These are phyloP conservation scores for Mucor sp. DNA, from an alignment of 371 early-diverging fungal genomes.

Conservation along the genomic window DNA sequence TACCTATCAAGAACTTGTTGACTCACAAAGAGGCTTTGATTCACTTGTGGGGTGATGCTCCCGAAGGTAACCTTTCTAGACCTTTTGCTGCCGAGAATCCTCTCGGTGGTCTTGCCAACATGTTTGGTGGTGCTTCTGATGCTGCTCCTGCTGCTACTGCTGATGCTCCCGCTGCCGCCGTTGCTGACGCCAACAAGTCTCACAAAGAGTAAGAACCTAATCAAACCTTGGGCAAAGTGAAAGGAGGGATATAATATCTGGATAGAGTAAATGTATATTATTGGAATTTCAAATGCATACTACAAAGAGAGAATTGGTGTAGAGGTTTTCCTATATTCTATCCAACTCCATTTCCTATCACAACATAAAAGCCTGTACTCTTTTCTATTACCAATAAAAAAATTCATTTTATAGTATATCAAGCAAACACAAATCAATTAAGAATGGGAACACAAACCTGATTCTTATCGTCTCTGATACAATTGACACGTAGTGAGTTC, in stretches of 20 bases:
- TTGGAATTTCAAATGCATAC: neutral
- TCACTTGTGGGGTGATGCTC: slow-evolving; percentile 79
- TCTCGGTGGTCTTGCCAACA: slow-evolving; percentile 62
- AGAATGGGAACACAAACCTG: neutral
- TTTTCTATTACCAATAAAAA: neutral
- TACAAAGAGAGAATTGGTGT: neutral
- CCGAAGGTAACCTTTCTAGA: slow-evolving; percentile 79
- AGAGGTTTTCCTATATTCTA: neutral
- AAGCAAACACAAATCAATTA: neutral
- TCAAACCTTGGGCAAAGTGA: no score
- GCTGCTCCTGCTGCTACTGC: slow-evolving; percentile 23
- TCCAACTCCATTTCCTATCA: neutral
- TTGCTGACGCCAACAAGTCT: neutral
- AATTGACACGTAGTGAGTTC: neutral
- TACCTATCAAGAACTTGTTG: slow-evolving; percentile 77
- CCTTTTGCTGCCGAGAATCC: slow-evolving; percentile 84
- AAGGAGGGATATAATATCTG: neutral
- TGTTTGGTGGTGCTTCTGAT: slow-evolving; percentile 26
- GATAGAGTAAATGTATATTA: slow-evolving; percentile 1
- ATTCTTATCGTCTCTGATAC: neutral
- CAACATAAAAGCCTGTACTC: neutral
- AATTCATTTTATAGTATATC: neutral
- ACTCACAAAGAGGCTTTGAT: slow-evolving; percentile 78
- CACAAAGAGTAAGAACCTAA: neutral
- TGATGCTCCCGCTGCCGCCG: slow-evolving; percentile 22